phyloP scores from a whole-genome alignment of 2,329 filamentous ascomycete species.

The Simplicillium sp. region DNA sequence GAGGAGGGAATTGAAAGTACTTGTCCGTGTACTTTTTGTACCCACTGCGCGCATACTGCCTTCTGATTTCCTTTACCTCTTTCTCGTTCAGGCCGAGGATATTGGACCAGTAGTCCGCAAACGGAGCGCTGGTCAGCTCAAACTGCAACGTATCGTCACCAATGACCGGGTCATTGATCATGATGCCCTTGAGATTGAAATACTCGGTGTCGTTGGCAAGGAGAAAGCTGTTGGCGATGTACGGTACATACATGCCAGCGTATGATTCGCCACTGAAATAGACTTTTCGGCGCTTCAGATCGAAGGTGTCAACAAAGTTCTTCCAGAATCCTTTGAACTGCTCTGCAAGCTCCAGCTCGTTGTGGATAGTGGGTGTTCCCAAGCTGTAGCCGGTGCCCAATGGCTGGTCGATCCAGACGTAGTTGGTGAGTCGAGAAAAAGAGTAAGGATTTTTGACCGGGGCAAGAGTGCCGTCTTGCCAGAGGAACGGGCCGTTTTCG shows the following conservation, averaged over 20 bases:
- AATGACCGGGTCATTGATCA: constrained; percentile 65
- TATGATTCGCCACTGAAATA: constrained; percentile 64
- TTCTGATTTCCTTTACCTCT: constrained; percentile 41
- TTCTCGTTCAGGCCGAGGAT: constrained; percentile 56
- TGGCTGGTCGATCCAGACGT: constrained; percentile 67
- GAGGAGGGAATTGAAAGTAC: constrained; percentile 62
- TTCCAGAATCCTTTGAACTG: constrained; percentile 66
- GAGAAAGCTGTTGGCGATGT: constrained; percentile 65
- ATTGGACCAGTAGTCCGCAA: constrained; percentile 49
- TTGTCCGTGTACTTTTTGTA: constrained; percentile 50
- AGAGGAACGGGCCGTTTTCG: constrained; percentile 66
- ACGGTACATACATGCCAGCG: constrained; percentile 58
- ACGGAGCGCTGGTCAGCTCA: constrained; percentile 43
- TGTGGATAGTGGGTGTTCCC: constrained; percentile 52
- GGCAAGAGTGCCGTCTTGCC: constrained; percentile 59
- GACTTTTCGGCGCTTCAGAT: constrained; percentile 51
- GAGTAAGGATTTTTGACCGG: constrained; percentile 59
- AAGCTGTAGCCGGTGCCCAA: constrained; percentile 59
- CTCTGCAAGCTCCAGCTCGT: constrained; percentile 52
- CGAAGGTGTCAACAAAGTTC: constrained; percentile 60
- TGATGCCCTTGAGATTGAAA: constrained; percentile 57
- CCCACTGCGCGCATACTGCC: constrained; percentile 46
- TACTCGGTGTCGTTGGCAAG: constrained; percentile 54
- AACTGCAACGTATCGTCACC: constrained; percentile 36
- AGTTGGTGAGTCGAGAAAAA: constrained; percentile 67